Evolutionary conservation across 2,329 filamentous ascomycete genomes (phyloP).

Genomic region (Arthroderma sp.): DNA sequence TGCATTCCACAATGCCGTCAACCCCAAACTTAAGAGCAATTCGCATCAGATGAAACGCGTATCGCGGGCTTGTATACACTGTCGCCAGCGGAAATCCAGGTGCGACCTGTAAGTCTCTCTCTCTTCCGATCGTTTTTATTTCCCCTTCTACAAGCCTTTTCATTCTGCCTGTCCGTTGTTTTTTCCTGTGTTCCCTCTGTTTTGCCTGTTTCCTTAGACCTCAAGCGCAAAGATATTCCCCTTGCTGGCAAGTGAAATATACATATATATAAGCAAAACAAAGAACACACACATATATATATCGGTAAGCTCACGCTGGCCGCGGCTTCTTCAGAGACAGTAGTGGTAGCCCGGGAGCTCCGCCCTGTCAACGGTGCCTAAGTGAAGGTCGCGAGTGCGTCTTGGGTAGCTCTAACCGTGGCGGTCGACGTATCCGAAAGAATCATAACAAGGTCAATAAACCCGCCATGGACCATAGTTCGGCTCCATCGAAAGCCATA

Average conservation of each 20-base stretch:
- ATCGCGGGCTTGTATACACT: slow-evolving; percentile 36
- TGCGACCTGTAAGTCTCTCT: slow-evolving; percentile 36
- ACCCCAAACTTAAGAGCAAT: slow-evolving; percentile 15
- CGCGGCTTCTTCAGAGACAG: slow-evolving; percentile 20
- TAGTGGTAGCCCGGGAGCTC: slow-evolving; percentile 37
- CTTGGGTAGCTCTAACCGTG: slow-evolving; percentile 46
- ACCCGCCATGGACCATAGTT: not conserved
- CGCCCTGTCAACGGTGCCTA: slow-evolving; percentile 45
- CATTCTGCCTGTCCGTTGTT: not conserved
- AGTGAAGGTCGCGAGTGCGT: slow-evolving; percentile 46
- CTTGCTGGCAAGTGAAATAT: too few relatives aligned
- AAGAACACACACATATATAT: not conserved
- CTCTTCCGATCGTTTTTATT: slow-evolving; percentile 1
- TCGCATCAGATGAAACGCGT: slow-evolving; percentile 31
- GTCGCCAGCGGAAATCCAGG: slow-evolving; percentile 37
- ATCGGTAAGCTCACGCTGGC: slow-evolving; percentile 1
- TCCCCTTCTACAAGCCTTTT: slow-evolving; percentile 2
- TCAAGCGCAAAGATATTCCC: too few relatives aligned
- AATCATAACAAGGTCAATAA: slow-evolving; percentile 12
- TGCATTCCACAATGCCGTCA: slow-evolving; percentile 8
- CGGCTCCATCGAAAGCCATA: not conserved
- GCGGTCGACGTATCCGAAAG: slow-evolving; percentile 44
- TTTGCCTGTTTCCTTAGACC: too few relatives aligned
- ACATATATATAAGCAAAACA: too few relatives aligned
- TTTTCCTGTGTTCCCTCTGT: too few relatives aligned